Evolutionary conservation across 371 early-diverging fungal species (phyloP).

Genomic region (Zychaea mexicana): DNA sequence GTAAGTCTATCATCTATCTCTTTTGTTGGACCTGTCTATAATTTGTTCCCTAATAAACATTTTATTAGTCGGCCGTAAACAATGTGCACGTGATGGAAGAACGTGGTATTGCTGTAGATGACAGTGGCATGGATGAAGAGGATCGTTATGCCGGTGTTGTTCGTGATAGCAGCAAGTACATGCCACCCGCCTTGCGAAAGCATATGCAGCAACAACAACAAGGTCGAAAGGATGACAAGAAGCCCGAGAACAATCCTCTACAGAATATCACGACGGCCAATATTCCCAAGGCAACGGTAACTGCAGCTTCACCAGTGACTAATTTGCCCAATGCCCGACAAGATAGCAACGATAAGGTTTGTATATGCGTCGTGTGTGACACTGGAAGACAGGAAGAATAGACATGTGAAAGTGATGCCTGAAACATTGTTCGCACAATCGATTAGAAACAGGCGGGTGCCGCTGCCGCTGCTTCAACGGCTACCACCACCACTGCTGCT

Average conservation of each 20-base stretch:
- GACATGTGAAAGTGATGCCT: neutral
- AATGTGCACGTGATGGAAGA: conserved; percentile 95
- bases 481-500: neutral
- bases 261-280: conserved; percentile 37
- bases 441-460: neutral
- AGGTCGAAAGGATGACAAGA: conserved; percentile 15
- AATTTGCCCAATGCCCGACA: conserved; percentile 29
- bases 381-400: neutral
- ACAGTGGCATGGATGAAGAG: conserved; percentile 86
- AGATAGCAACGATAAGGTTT: conserved; percentile 23
- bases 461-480: no score
- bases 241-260: conserved; percentile 24
- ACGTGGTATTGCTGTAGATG: conserved; percentile 73
- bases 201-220: conserved; percentile 26
- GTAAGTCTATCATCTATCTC: conserved; percentile 20
- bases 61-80: conserved; percentile 56
- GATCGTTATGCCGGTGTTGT: conserved; percentile 84
- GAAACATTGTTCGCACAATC: neutral
- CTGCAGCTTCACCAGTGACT: conserved; percentile 36
- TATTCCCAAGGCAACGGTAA: conserved; percentile 27
- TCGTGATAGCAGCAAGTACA: conserved; percentile 74
- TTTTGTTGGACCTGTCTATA: neutral
- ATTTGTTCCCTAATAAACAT: no score
- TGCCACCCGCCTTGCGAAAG: conserved; percentile 83
- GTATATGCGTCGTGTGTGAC: neutral